Percentiles rank a stretch among this genome's conserved stretches.
Conservation (phyloP, 148 eudicot genomes). For the Suaeda aralocaspica region DNA sequence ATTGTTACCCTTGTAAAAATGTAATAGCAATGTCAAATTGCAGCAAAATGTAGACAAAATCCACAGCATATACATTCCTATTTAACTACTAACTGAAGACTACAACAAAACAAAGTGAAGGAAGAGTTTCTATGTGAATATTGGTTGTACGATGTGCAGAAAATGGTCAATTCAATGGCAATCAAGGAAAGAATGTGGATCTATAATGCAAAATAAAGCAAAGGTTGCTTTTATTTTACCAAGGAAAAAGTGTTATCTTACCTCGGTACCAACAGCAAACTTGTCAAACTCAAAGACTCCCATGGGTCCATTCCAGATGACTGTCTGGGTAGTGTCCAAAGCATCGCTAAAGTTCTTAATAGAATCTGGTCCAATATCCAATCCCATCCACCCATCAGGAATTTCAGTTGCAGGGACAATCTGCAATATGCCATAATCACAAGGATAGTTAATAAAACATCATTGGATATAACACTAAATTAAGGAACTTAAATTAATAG, state of each 20-base stretch:
- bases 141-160: neutral
- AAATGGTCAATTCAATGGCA: neutral
- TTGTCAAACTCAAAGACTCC: conserved; percentile 88
- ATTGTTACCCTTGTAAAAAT: neutral
- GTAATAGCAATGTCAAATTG: neutral
- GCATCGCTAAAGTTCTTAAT: conserved; percentile 71
- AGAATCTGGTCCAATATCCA: conserved; percentile 92
- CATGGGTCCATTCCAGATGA: conserved; percentile 99
- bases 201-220: neutral
- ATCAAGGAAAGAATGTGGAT: neutral
- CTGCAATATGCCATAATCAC: conserved; percentile 33
- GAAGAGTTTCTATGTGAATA: neutral
- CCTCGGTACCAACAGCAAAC: conserved; percentile 77
- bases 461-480: neutral
- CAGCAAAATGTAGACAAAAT: neutral
- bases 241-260: conserved; percentile 20
- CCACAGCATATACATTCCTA: neutral
- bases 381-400: conserved; percentile 98
- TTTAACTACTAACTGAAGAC: neutral
- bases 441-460: too few relatives aligned
- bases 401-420: conserved; percentile 74
- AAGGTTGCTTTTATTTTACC: neutral
- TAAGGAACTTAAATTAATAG: neutral
- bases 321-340: conserved; percentile 76
- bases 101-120: neutral